Percentiles rank a stretch among this genome's conserved stretches.
Evolutionary conservation across 768 basidiomycete species (phyloP).

Genomic region (Xanthoconium stramineum): DNA sequence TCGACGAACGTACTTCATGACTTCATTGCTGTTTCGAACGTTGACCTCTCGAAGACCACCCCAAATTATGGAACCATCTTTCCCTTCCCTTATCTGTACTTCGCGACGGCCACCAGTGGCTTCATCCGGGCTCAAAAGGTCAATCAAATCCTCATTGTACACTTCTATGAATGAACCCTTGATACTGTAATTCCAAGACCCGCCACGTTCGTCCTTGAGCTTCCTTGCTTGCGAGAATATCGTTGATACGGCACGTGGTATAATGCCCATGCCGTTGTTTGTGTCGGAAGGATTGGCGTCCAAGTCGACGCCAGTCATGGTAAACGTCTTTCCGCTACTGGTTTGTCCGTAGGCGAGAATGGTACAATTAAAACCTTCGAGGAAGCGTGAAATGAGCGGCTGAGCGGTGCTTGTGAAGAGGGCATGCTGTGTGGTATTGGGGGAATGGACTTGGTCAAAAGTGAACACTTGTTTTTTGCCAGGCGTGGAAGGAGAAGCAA

Average conservation of each 20-base stretch:
- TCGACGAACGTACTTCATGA: slow-evolving; percentile 74
- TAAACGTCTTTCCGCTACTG: slow-evolving; percentile 51
- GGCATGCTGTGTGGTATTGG: slow-evolving; percentile 79
- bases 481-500: slow-evolving; percentile 44
- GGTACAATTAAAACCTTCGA: slow-evolving; percentile 96
- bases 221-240: slow-evolving; percentile 81
- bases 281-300: slow-evolving; percentile 83
- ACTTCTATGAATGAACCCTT: slow-evolving; percentile 96
- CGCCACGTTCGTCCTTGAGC: slow-evolving; percentile 70
- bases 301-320: slow-evolving; percentile 95
- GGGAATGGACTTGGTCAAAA: slow-evolving; percentile 92
- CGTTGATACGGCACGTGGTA: slow-evolving; percentile 87
- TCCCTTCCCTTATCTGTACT: slow-evolving; percentile 96
- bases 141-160: slow-evolving; percentile 98
- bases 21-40: slow-evolving; percentile 81
- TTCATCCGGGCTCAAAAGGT: slow-evolving; percentile 80
- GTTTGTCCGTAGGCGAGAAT: slow-evolving; percentile 35
- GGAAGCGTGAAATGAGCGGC: slow-evolving; percentile 80
- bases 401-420: slow-evolving; percentile 84
- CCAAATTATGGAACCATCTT: slow-evolving; percentile 96
- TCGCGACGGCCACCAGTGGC: slow-evolving; percentile 65
- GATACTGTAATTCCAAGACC: slow-evolving; percentile 72
- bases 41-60: slow-evolving; percentile 89
- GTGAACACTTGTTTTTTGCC: slow-evolving; percentile 83
- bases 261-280: slow-evolving; percentile 87